Conservation (phyloP, 1,284 basidiomycete genomes). For the Athelia psychrophila region DNA sequence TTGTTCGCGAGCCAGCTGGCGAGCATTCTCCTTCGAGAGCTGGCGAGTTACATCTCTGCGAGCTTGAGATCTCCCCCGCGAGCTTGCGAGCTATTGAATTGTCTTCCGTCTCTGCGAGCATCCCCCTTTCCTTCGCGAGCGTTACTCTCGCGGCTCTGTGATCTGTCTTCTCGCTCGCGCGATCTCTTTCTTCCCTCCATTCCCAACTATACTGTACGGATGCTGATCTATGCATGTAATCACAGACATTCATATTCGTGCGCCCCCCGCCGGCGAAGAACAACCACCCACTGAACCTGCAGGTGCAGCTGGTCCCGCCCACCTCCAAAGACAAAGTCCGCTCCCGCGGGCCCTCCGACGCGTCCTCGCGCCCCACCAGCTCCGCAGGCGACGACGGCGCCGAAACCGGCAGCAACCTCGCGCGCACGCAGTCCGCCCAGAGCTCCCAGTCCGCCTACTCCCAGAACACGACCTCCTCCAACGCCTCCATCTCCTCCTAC, state of each 20-base stretch:
- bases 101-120: no score
- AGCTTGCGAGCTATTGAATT: no score
- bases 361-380: constrained; percentile 3
- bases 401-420: not conserved
- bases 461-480: constrained; percentile 34
- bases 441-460: constrained; percentile 8
- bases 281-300: constrained; percentile 89
- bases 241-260: constrained; percentile 82
- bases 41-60: no score
- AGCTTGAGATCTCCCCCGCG: no score
- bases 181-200: no score
- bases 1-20: no score
- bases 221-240: constrained; percentile 1
- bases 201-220: not conserved
- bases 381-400: constrained; percentile 11
- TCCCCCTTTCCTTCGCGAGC: no score
- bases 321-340: constrained; percentile 23
- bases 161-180: no score
- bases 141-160: no score
- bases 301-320: constrained; percentile 88
- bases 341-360: not conserved
- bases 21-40: constrained; percentile 9
- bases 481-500: constrained; percentile 52
- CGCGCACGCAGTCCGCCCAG: not conserved
- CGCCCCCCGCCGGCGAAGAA: constrained; percentile 81